phyloP scores from a whole-genome alignment of 2,329 filamentous ascomycete species.

The Coniochaeta sp. region DNA sequence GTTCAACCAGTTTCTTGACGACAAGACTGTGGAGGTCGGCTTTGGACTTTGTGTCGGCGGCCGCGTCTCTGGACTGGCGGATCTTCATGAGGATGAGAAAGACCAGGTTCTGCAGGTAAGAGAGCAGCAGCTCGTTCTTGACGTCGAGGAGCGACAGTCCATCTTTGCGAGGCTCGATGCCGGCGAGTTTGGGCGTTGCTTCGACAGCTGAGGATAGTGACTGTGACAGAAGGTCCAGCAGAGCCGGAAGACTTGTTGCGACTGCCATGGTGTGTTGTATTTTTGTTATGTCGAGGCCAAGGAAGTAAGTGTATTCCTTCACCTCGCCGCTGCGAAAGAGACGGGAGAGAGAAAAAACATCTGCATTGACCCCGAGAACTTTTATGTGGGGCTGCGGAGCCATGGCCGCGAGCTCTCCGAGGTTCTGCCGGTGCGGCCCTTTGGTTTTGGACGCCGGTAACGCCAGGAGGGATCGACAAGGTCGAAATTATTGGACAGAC shows the following conservation, averaged over 20 bases:
- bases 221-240: constrained; percentile 46
- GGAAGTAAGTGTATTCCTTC: not conserved
- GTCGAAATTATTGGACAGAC: not conserved
- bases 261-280: constrained; percentile 17
- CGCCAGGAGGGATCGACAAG: not conserved
- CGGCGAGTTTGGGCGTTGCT: constrained; percentile 53
- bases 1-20: constrained; percentile 79
- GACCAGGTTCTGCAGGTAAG: constrained; percentile 90
- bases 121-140: constrained; percentile 95
- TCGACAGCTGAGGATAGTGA: constrained; percentile 59
- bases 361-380: not conserved
- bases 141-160: constrained; percentile 92
- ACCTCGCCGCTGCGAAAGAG: not conserved
- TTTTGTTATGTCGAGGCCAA: not conserved
- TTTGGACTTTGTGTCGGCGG: constrained; percentile 20
- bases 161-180: constrained; percentile 66
- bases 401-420: not conserved
- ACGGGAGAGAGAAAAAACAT: not conserved
- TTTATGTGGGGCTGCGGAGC: not conserved
- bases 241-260: constrained; percentile 30
- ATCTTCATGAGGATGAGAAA: constrained; percentile 81
- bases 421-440: not conserved
- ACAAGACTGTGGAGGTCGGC: constrained; percentile 55
- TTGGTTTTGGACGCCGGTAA: not conserved
- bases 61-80: constrained; percentile 39